Evolutionary conservation across 305 asterid genomes (phyloP), one percentile per base, ranked within the genome.

Genomic region (Fraxinus greggii): DNA sequence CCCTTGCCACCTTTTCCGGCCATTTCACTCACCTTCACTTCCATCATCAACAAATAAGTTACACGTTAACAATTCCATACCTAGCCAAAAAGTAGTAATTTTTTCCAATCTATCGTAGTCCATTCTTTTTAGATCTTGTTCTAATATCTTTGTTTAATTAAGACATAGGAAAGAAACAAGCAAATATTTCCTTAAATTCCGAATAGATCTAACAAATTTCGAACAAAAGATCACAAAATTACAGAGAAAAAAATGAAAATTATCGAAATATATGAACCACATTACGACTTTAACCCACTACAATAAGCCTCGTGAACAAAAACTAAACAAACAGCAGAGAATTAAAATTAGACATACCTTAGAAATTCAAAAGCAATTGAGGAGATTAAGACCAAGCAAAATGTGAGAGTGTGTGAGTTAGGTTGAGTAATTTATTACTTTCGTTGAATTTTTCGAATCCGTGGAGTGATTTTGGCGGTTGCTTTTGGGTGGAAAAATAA

Each of bases 1-100:
- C 98, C 98, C 83, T 95, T 95, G 42, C 98, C 98, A 77, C 98
- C 98, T 87, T 95, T 95, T 75, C 98, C 98, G 45, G 98, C 98
- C 98, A 95, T 95, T 81, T 79, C 72, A 7, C 83, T 77, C 45
- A 40, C 51, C 77, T 76, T 56, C 42, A 70, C 82, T 28, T 61
- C 83, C 75, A 23, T 35, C 56, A 0, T 75, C 73, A 23, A 3
- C 36, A 75, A 38, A 31, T 19, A 7, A 72, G 1, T 9, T 51
- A 40, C 0, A 67, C n/a, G 8, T 5, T 15, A 4, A 48, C 21
- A 48, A 48, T 48, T n/a, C 24, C 56, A 0, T 26, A 75, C 72
- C 2, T 2, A 73, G 7, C 9, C 29, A 1, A 59, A 17, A 17
- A 15, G 59, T 48, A 3, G 59, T 48, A 1, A 15, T 13, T 48